These are phyloP conservation scores for Penicillium mononematosum DNA, from an alignment of 495 filamentous ascomycete genomes.

Conservation along the genomic window DNA sequence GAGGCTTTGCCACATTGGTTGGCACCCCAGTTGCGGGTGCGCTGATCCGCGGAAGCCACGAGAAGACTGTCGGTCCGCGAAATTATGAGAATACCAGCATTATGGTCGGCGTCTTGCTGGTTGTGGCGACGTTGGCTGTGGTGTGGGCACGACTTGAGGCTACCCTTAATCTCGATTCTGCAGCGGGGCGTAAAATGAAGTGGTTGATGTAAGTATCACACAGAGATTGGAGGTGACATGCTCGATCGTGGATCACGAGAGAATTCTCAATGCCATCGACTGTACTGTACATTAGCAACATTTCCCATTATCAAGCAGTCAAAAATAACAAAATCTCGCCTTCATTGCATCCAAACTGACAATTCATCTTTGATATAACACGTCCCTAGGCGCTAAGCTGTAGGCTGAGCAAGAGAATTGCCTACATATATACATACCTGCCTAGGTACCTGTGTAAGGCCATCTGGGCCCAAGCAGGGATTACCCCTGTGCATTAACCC, in stretches of 20 bases:
- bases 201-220: slow-evolving; percentile 19
- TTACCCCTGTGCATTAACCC: no score
- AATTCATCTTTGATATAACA: not conserved
- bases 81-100: slow-evolving; percentile 33
- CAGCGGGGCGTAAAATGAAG: slow-evolving; percentile 14
- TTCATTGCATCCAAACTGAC: not conserved
- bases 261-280: not conserved
- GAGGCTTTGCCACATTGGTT: slow-evolving; percentile 39
- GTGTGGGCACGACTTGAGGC: slow-evolving; percentile 39
- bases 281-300: not conserved
- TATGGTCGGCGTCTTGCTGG: slow-evolving; percentile 31
- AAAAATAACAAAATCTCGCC: not conserved
- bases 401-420: no score
- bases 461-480: no score
- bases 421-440: no score
- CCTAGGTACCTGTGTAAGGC: no score
- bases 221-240: not conserved
- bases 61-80: slow-evolving; percentile 14
- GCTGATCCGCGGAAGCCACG: slow-evolving; percentile 29
- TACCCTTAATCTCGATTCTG: slow-evolving; percentile 14
- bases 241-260: not conserved
- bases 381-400: no score
- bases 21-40: slow-evolving; percentile 45
- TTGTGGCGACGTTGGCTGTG: slow-evolving; percentile 30
- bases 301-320: not conserved